Conservation (phyloP, 2,329 filamentous ascomycete species). For the Dryadomyces quercus-mongolicae region DNA sequence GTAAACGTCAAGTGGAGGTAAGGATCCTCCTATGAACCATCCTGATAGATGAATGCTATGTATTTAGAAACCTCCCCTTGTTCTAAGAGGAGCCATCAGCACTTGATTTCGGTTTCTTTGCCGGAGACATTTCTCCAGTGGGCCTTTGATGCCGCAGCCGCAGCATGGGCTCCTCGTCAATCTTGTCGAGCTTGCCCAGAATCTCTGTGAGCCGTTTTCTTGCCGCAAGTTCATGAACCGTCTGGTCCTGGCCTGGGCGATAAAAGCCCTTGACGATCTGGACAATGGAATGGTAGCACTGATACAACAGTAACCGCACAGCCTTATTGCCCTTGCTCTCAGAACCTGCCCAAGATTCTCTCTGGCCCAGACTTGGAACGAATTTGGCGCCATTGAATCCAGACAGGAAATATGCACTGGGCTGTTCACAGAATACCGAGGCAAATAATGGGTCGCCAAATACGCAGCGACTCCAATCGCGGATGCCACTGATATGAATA, state of each 20-base stretch:
- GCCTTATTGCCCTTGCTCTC: conserved; percentile 17
- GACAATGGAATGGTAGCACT: conserved; percentile 42
- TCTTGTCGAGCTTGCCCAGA: conserved; percentile 29
- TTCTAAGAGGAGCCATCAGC: not conserved
- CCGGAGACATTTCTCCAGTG: conserved; percentile 28
- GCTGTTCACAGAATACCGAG: conserved; percentile 31
- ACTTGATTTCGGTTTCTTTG: conserved; percentile 28
- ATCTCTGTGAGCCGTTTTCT: conserved; percentile 36
- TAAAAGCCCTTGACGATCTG: conserved; percentile 44
- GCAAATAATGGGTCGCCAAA: conserved; percentile 49
- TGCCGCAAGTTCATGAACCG: conserved; percentile 37
- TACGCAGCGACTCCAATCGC: conserved; percentile 45
- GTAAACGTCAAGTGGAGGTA: too few species aligned
- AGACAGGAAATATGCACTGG: conserved; percentile 30
- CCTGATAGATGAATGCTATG: too few species aligned
- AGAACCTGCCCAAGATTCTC: conserved; percentile 4
- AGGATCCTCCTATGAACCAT: too few species aligned
- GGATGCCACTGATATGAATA: conserved; percentile 35
- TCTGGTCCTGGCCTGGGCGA: conserved; percentile 34
- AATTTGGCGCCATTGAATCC: conserved; percentile 27
- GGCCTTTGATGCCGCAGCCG: conserved; percentile 22
- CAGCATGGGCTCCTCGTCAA: conserved; percentile 16
- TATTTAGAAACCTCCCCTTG: too few species aligned
- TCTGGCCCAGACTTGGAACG: not conserved
- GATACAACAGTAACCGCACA: conserved; percentile 42